Base-by-base conservation (phyloP, 225 moss, liverwort and hornwort species). In the Climacium dendroides region DNA sequence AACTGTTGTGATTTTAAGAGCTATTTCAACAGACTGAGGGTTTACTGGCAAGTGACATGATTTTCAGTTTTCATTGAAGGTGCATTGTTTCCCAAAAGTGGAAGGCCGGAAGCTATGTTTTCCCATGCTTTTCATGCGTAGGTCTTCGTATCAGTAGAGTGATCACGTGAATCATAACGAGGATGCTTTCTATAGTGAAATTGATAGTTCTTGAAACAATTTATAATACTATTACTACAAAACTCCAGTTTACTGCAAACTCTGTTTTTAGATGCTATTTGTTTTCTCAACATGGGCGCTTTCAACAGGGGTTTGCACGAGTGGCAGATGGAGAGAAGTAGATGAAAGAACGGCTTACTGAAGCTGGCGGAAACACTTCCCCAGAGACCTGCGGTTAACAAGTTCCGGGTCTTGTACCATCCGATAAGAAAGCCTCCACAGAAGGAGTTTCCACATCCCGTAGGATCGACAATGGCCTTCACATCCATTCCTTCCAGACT, bases 361-460 rank as follows among this genome's bases (percentile, higher is more conserved):
- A 98, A 96, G 89, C 98, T 98, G 70, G 98, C 98, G 65, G 97
- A 90, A 83, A 96, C 91, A 87, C 92, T 95, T 80, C 97, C 98
- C 92, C 94, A 96, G 15, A 98, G 89, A 30, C 93, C 98, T 39
- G 97, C 94, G 52, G 96, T 98, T 53, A 93, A 59, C 87, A 98
- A 85, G 82, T 95, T 88, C 11, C 88, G 91, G 10, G 92, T 93
- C 87, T 91, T 91, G 53, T 81, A 78, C 98, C 98, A 98, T 66
- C 98, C 98, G 52, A 90, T 90, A 22, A 97, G 74, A 71, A 98
- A 98, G 43, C 94, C 97, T 74, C 98, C 98, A 75, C 98, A 98
- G 79, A 98, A 98, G 62, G 94, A 83, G 83, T 98, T 98, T 35
- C 98, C 98, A 81, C 97, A 98, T 74, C 98, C 97, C 76, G 98